These are phyloP conservation scores for Neurospora sp. DNA, from an alignment of 495 filamentous ascomycete genomes.

Conservation along the genomic window DNA sequence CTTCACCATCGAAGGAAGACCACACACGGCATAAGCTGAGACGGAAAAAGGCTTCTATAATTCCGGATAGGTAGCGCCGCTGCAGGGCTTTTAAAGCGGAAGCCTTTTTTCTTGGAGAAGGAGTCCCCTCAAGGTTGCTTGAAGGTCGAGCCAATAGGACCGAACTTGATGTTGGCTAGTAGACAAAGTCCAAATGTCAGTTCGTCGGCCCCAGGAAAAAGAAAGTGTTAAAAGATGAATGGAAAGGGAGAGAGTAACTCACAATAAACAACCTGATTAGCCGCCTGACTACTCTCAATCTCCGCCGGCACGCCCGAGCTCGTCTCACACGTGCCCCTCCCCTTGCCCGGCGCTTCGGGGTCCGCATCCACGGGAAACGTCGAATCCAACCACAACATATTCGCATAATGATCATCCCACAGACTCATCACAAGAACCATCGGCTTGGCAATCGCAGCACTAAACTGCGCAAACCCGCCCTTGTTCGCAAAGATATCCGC, in stretches of 20 bases:
- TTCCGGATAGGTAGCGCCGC: background rate
- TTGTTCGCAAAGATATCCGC: slow-evolving; percentile 44
- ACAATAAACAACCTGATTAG: slow-evolving; percentile 38
- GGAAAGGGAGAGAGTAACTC: background rate
- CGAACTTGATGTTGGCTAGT: slow-evolving; percentile 55
- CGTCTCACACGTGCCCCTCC: slow-evolving; percentile 55
- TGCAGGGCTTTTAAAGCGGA: background rate
- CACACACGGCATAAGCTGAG: background rate
- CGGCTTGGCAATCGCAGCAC: slow-evolving; percentile 39
- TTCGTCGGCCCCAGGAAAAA: too few relatives aligned
- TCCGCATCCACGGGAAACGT: slow-evolving; percentile 49
- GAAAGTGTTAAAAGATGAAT: too few relatives aligned
- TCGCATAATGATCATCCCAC: slow-evolving; percentile 64
- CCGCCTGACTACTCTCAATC: slow-evolving; percentile 41
- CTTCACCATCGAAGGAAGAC: background rate
- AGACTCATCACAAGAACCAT: slow-evolving; percentile 67
- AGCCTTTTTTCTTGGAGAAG: background rate
- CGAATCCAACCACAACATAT: slow-evolving; percentile 78
- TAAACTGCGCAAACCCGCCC: slow-evolving; percentile 49
- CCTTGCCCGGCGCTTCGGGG: slow-evolving; percentile 44
- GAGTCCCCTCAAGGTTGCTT: slow-evolving; percentile 1
- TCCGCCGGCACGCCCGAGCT: slow-evolving; percentile 47
- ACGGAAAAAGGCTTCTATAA: background rate
- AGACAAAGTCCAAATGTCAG: background rate
- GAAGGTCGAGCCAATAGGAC: slow-evolving; percentile 55